Percentiles rank a stretch among this genome's conserved stretches.
phyloP scores from a whole-genome alignment of 1,284 basidiomycete genomes.

The Irpex sp. region DNA sequence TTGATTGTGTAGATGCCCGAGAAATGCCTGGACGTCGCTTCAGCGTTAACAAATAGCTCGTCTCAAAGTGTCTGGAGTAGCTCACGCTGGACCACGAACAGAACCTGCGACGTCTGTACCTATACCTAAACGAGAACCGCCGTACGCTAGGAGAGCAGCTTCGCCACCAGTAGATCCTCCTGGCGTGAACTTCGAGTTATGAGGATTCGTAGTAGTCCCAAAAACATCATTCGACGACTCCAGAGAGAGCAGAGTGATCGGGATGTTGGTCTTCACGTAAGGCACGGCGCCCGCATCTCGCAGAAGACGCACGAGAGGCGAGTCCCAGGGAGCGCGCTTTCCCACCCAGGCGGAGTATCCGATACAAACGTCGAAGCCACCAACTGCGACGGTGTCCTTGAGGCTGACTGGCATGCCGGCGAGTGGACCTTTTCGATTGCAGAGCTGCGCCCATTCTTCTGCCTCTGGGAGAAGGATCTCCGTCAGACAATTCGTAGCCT shows the following conservation, averaged over 20 bases:
- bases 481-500: constrained; percentile 54
- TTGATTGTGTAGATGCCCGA: constrained; percentile 31
- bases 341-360: constrained; percentile 68
- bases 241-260: constrained; percentile 71
- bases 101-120: constrained; percentile 74
- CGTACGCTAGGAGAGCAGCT: constrained; percentile 62
- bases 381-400: constrained; percentile 64
- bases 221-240: constrained; percentile 74
- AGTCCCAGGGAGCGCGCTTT: constrained; percentile 47
- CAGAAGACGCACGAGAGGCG: constrained; percentile 58
- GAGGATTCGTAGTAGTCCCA: constrained; percentile 65
- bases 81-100: constrained; percentile 72
- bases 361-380: constrained; percentile 70
- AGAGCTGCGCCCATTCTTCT: constrained; percentile 36
- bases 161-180: constrained; percentile 76
- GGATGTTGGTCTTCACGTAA: constrained; percentile 76
- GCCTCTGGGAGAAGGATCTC: constrained; percentile 50
- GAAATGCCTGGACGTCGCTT: constrained; percentile 20
- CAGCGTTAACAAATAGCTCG: constrained; percentile 14
- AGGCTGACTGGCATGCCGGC: constrained; percentile 68
- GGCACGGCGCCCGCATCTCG: constrained; percentile 70
- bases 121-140: constrained; percentile 70
- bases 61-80: constrained; percentile 17
- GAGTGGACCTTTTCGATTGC: constrained; percentile 48
- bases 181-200: constrained; percentile 51